Evolutionary conservation across 345 rosid species (phyloP).

Genomic region (Populus davidiana): DNA sequence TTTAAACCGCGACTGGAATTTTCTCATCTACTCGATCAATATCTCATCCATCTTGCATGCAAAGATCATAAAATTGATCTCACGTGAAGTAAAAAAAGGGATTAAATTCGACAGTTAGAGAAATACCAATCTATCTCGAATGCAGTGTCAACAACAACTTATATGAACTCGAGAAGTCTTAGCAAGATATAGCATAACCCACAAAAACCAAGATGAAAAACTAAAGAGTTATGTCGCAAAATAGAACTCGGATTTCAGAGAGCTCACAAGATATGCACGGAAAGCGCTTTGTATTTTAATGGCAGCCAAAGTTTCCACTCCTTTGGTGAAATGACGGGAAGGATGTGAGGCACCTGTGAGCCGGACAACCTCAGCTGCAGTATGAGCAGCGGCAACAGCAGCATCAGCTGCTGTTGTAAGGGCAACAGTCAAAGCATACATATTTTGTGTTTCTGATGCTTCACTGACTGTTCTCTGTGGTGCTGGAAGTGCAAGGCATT

Average conservation of each 20-base stretch:
- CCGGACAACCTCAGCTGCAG: constrained; percentile 89
- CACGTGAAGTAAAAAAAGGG: neutral
- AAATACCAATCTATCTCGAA: neutral
- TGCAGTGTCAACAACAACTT: neutral
- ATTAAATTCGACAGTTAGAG: neutral
- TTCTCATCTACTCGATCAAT: neutral
- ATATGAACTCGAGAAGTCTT: neutral
- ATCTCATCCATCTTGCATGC: neutral
- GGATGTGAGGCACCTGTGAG: constrained; percentile 47
- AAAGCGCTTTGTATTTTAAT: constrained; percentile 69
- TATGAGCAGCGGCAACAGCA: constrained; percentile 79
- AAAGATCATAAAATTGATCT: neutral
- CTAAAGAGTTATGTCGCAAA: neutral
- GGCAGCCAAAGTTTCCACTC: constrained; percentile 51
- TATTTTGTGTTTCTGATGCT: constrained; percentile 70
- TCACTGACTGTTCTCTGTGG: constrained; percentile 41
- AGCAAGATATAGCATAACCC: neutral
- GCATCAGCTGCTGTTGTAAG: constrained; percentile 86
- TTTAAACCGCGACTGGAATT: neutral
- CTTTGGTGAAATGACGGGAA: constrained; percentile 22
- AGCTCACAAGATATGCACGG: constrained; percentile 74
- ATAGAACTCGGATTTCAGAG: constrained; percentile 2
- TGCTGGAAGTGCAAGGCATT: constrained; percentile 43
- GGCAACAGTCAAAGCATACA: constrained; percentile 76
- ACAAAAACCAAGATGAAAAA: neutral